phyloP scores from a whole-genome alignment of 2,329 filamentous ascomycete genomes.

The Fusarium beomiforme region DNA sequence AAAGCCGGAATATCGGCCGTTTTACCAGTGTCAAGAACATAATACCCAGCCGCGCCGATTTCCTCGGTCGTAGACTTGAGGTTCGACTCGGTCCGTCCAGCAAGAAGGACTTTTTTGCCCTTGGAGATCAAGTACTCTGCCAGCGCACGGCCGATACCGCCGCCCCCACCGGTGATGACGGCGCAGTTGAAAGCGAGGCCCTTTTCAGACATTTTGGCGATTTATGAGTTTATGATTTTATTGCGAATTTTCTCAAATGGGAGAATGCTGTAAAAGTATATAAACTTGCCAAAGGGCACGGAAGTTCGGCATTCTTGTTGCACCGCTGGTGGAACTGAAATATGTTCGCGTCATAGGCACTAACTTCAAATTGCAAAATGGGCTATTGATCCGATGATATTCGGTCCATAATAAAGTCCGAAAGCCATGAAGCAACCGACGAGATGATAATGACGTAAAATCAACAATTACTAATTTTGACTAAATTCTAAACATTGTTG shows the following conservation, averaged over 20 bases:
- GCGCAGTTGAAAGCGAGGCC: constrained; percentile 54
- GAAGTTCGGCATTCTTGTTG: neutral
- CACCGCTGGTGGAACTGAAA: neutral
- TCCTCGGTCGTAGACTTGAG: constrained; percentile 55
- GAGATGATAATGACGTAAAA: neutral
- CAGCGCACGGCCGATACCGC: constrained; percentile 62
- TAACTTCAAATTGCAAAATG: neutral
- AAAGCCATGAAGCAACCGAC: neutral
- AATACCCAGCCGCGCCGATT: constrained; percentile 60
- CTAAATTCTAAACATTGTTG: too few species aligned
- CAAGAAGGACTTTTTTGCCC: constrained; percentile 62
- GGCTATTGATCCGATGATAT: neutral
- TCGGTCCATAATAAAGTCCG: neutral
- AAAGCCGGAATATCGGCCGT: constrained; percentile 56
- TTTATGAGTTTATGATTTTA: accelerated
- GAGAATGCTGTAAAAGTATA: too few species aligned
- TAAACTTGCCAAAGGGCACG: too few species aligned
- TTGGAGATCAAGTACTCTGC: constrained; percentile 56
- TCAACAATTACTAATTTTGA: neutral
- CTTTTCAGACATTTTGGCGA: constrained; percentile 5
- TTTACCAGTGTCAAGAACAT: constrained; percentile 61
- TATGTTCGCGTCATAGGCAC: constrained; percentile 9
- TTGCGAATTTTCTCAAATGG: accelerated
- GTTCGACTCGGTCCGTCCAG: constrained; percentile 64
- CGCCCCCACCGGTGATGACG: constrained; percentile 61